Evolutionary conservation across 2,329 filamentous ascomycete species (phyloP), one percentile per base, ranked within the genome.

Genomic region (Clonostachys byssicola): DNA sequence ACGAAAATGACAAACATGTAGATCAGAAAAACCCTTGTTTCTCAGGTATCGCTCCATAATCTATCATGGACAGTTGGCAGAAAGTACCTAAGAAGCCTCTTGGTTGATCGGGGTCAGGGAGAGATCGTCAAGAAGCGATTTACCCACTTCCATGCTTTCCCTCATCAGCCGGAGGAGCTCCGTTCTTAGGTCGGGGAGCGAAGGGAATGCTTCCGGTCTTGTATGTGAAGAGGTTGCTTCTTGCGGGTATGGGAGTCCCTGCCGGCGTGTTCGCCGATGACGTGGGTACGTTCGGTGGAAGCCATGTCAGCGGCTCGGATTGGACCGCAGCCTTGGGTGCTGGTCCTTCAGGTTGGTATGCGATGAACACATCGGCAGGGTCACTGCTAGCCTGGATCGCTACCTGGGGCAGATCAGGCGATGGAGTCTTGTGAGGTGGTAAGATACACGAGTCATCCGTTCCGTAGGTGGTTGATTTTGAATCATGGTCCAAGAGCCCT

Each of bases 261-360:
- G 51, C 55, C 13, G 68, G 62, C 8, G 65, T 61, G 41, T 57
- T 57, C 8, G 63, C 57, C 42, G 64, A 57, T 5, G 66, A 62
- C n/a, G 64, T 65, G 1, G 62, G 51, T 6, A 60, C 64, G 48
- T 76, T 78, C 5, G 77, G 74, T 13, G 75, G 73, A 20, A 80
- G 63, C 77, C 77, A 81, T 45, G 69, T 70, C 45, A 80, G 60
- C 5, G 68, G 61, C 50, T 72, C 69, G 33, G 65, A 59, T 34
- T 62, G 63, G 14, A 72, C 51, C 1, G 69, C 45, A 1, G 77
- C 67, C 0, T 40, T 40, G 9, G 50, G 50, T 16, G 63, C 50
- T 2, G 76, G 73, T 1, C 78, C 79, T n/a, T 78, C 71, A 0
- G 79, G 77, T 49, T 81, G 74, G 51, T 81, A 81, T 0, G 70